These are phyloP conservation scores for Ogataea pilisensis DNA, from an alignment of 805 yeast genomes.

Conservation along the genomic window DNA sequence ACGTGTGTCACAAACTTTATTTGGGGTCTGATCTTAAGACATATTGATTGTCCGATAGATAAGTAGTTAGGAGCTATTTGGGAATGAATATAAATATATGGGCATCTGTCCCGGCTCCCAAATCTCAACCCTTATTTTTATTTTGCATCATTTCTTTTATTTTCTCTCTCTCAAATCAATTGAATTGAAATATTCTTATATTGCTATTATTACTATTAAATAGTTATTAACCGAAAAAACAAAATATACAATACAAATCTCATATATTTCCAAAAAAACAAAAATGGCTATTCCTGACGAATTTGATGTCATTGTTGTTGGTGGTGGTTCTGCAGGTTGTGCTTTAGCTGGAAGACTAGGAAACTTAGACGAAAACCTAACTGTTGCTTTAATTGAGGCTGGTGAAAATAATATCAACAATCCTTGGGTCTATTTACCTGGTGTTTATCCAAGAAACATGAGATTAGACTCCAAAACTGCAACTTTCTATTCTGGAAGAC, in stretches of 20 bases:
- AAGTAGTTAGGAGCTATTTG: not conserved
- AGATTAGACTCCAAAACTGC: conserved; percentile 29
- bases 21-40: too few relatives aligned
- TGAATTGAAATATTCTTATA: not conserved
- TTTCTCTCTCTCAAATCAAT: not conserved
- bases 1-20: too few relatives aligned
- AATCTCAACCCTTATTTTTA: not conserved
- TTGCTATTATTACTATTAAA: not conserved
- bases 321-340: conserved; percentile 30
- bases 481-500: conserved; percentile 25
- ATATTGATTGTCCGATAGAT: too few relatives aligned
- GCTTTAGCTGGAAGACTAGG: conserved; percentile 28
- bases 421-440: conserved; percentile 30
- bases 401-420: conserved; percentile 30
- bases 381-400: conserved; percentile 26
- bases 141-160: not conserved
- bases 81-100: not conserved
- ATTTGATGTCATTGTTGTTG: conserved; percentile 27
- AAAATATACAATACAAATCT: too few relatives aligned
- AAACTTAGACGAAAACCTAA: conserved; percentile 24
- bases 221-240: too few relatives aligned
- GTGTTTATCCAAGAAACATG: conserved; percentile 31
- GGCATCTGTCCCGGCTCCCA: not conserved
- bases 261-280: too few relatives aligned
- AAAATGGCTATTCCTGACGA: conserved; percentile 28